phyloP scores from a whole-genome alignment of 2,329 filamentous ascomycete genomes.

The Xylaria polymorpha region DNA sequence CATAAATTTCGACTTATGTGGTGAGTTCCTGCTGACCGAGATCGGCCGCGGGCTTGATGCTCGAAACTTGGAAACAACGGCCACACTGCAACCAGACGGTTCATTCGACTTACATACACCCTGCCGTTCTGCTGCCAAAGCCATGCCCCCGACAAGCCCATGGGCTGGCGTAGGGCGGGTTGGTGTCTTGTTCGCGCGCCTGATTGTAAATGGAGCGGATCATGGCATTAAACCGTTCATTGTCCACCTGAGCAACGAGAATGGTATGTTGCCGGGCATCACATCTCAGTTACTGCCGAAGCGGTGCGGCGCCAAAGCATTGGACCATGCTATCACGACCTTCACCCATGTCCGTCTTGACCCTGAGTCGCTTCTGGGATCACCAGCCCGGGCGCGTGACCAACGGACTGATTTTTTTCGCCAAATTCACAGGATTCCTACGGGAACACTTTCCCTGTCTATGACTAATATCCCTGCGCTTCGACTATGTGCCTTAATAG shows the following conservation, averaged over 20 bases:
- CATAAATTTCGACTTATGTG: constrained; percentile 43
- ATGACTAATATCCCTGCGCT: constrained; percentile 39
- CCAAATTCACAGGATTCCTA: constrained; percentile 44
- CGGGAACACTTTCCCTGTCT: constrained; percentile 45
- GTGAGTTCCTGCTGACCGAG: constrained; percentile 56
- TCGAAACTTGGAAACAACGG: constrained; percentile 54
- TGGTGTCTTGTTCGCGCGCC: constrained; percentile 51
- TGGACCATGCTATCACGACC: constrained; percentile 51
- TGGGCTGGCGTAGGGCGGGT: constrained; percentile 44
- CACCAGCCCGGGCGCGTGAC: constrained; percentile 33
- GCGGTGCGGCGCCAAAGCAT: constrained; percentile 46
- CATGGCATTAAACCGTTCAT: constrained; percentile 50
- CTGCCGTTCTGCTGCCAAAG: constrained; percentile 49
- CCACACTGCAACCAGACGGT: constrained; percentile 50
- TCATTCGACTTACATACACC: constrained; percentile 47
- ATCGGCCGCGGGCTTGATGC: constrained; percentile 55
- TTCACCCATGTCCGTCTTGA: constrained; percentile 50
- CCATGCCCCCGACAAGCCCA: constrained; percentile 46
- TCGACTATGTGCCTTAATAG: constrained; percentile 37
- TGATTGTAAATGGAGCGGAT: constrained; percentile 46
- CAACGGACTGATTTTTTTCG: constrained; percentile 46
- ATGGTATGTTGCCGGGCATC: constrained; percentile 47
- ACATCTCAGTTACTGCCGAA: constrained; percentile 44
- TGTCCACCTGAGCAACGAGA: constrained; percentile 46
- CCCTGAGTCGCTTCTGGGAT: constrained; percentile 46